phyloP scores from a whole-genome alignment of 2,329 filamentous ascomycete genomes.

The Scytalidium sp. region DNA sequence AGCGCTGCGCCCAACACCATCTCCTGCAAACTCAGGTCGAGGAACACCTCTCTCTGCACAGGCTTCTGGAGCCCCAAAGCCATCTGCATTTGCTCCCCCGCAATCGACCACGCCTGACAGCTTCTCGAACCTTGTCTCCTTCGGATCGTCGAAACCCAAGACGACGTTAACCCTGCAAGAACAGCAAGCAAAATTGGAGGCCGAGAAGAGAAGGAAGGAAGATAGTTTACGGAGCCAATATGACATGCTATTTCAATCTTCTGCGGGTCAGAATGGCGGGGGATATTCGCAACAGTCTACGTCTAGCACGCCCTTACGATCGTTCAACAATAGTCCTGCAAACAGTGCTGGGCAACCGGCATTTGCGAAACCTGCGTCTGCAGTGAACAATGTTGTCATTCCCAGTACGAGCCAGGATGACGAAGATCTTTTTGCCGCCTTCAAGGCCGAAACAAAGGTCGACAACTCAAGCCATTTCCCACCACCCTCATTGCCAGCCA shows the following conservation, averaged over 20 bases:
- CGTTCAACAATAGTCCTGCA: background rate
- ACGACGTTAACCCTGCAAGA: slow-evolving; percentile 72
- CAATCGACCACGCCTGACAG: slow-evolving; percentile 58
- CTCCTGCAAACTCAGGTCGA: slow-evolving; percentile 47
- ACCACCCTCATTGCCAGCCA: slow-evolving; percentile 41
- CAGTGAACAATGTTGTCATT: slow-evolving; percentile 23
- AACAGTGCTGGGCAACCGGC: slow-evolving; percentile 26
- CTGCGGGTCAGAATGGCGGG: background rate
- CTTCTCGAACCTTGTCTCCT: slow-evolving; percentile 73
- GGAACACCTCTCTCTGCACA: slow-evolving; percentile 48
- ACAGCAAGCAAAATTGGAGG: slow-evolving; percentile 66
- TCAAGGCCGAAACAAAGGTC: slow-evolving; percentile 63
- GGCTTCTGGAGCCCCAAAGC: slow-evolving; percentile 35
- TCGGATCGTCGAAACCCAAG: slow-evolving; percentile 54
- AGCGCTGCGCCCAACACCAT: slow-evolving; percentile 48
- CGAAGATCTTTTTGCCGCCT: slow-evolving; percentile 65
- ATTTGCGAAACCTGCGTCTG: slow-evolving; percentile 25
- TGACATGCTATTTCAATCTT: slow-evolving; percentile 64
- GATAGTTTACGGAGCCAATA: slow-evolving; percentile 68
- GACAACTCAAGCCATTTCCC: slow-evolving; percentile 65
- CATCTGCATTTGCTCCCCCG: slow-evolving; percentile 30
- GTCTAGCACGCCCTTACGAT: background rate
- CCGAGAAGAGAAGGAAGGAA: slow-evolving; percentile 68
- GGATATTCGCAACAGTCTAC: background rate
- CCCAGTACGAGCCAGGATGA: slow-evolving; percentile 38